Evolutionary conservation across 495 filamentous ascomycete species (phyloP).

Genomic region (Rostrohypoxylon terebratum): DNA sequence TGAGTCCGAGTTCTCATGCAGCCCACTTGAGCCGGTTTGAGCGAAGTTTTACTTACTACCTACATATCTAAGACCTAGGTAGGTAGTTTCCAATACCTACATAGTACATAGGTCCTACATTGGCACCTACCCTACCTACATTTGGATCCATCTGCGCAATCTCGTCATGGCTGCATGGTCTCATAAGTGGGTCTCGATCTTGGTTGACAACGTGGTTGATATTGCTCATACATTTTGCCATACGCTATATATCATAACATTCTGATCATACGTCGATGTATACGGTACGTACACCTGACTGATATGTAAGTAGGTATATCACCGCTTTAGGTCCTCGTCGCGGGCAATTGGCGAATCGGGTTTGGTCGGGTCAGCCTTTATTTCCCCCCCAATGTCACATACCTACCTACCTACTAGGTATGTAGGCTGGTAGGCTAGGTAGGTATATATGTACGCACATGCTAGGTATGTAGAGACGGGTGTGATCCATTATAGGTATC

Average conservation of each 20-base stretch:
- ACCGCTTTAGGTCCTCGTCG: conserved; percentile 29
- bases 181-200: conserved; percentile 26
- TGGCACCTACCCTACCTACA: no score
- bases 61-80: no score
- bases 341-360: conserved; percentile 42
- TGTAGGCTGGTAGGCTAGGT: no score
- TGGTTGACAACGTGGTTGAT: conserved; percentile 39
- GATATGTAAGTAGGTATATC: conserved; percentile 22
- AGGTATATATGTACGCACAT: no score
- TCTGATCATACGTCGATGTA: background rate
- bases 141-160: no score
- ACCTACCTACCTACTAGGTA: background rate
- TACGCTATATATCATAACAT: background rate
- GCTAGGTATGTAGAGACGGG: background rate
- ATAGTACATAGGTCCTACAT: no score
- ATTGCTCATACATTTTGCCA: conserved; percentile 7
- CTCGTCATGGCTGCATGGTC: background rate
- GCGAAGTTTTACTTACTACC: conserved; percentile 3
- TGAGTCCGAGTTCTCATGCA: conserved; percentile 17
- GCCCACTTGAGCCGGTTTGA: conserved; percentile 22
- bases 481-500: no score
- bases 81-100: background rate
- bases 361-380: conserved; percentile 32
- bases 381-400: conserved; percentile 22
- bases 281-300: background rate